A percentile compares a stretch with the other conserved stretches of the same genome.
Conservation (phyloP, 2,329 filamentous ascomycete species). For the Penicillium hesseltinei region DNA sequence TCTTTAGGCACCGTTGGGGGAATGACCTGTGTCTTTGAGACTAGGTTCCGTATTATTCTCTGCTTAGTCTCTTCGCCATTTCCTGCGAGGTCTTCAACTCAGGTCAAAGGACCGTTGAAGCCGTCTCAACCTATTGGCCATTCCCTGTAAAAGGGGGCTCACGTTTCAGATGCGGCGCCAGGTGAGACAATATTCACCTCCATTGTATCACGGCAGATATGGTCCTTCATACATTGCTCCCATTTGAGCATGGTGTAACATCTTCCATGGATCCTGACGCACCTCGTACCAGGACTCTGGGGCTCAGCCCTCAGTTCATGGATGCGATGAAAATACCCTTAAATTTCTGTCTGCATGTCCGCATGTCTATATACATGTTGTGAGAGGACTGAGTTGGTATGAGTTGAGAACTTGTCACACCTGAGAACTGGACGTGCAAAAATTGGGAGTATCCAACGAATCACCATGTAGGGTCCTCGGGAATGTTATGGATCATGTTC, state of each 20-base stretch:
- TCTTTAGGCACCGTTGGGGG: neutral
- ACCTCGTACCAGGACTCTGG: conserved; percentile 6
- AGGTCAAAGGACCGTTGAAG: neutral
- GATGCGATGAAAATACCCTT: conserved; percentile 1
- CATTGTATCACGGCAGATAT: conserved; percentile 1
- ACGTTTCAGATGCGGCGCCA: neutral
- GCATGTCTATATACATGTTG: conserved; percentile 6
- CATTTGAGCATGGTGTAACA: conserved; percentile 1
- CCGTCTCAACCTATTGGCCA: neutral
- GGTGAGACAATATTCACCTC: conserved; percentile 2
- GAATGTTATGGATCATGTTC: neutral
- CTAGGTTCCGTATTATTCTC: too few species aligned
- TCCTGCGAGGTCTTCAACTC: too few species aligned
- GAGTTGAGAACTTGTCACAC: neutral
- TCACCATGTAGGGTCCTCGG: neutral
- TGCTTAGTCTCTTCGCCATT: neutral
- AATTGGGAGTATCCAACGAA: neutral
- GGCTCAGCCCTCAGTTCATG: neutral
- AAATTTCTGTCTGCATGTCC: neutral
- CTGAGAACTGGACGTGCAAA: neutral
- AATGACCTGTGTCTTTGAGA: neutral
- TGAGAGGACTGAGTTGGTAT: neutral
- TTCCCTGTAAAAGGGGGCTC: neutral
- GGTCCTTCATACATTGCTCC: neutral
- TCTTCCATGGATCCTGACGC: neutral